These are phyloP conservation scores for Coleophoma cylindrospora DNA, from an alignment of 2,329 filamentous ascomycete genomes.

Conservation along the genomic window DNA sequence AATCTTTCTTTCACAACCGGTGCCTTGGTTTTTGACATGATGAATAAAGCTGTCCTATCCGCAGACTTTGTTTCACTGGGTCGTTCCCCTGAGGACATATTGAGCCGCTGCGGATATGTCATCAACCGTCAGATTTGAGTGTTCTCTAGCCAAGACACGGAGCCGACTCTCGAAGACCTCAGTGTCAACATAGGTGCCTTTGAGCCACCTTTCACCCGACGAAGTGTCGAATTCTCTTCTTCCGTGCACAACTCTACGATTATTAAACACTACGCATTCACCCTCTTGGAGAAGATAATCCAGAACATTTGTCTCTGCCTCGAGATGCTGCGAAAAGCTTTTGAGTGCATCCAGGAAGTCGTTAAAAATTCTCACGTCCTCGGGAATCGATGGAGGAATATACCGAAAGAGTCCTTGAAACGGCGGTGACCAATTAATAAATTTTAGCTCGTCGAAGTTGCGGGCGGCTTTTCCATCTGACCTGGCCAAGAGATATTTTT, in stretches of 20 bases:
- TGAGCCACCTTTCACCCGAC: constrained; percentile 71
- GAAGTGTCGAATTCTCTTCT: constrained; percentile 66
- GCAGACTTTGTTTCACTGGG: no score
- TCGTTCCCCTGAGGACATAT: background rate
- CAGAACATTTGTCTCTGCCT: constrained; percentile 53
- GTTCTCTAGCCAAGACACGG: no score
- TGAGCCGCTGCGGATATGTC: background rate
- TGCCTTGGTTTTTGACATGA: no score
- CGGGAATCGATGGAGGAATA: background rate
- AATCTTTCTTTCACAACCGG: no score
- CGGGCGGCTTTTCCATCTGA: constrained; percentile 43
- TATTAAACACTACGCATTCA: constrained; percentile 92
- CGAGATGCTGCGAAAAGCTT: constrained; percentile 54
- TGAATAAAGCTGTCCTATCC: no score
- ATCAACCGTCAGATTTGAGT: no score
- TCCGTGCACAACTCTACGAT: constrained; percentile 79
- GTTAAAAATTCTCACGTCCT: constrained; percentile 4
- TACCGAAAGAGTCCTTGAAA: constrained; percentile 56
- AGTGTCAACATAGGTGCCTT: constrained; percentile 75
- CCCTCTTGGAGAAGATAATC: constrained; percentile 72
- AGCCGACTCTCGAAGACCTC: constrained; percentile 48
- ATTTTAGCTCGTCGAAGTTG: background rate
- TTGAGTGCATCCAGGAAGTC: constrained; percentile 44
- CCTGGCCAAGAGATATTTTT: constrained; percentile 15
- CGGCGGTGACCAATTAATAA: constrained; percentile 70